Evolutionary conservation across 2,329 filamentous ascomycete genomes (phyloP), one percentile per base, ranked within the genome.

Genomic region (Colletotrichum sp.): DNA sequence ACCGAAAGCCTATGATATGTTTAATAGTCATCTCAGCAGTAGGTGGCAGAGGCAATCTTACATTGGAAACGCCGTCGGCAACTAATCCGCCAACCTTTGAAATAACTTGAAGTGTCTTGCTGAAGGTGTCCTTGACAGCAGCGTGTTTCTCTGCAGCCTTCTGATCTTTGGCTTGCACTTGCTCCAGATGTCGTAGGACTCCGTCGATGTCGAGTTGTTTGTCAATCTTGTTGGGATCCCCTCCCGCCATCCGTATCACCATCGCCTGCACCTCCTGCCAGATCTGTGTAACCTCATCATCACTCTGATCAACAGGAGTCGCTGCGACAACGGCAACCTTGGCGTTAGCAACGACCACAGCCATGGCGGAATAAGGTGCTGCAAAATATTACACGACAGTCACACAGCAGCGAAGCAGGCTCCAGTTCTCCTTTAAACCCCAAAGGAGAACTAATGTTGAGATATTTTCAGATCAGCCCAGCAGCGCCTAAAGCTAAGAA

Each of bases 31-130:
- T 62, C 44, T n/a, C 21, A 8, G 52, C 28, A 3, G 9, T 24
- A n/a, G 18, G 28, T 9, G 7, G 13, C 8, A 26, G 21, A 39
- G 15, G 8, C 16, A 12, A 21, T 30, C 64, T 55, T 71, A 80
- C 80, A 13, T 77, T 74, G 7, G 83, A 83, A 10, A 78, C 80
- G 15, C 80, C 82, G 44, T 80, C 77, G 2, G 81, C 78, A 21
- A 85, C 81, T 32, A 84, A 83, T 8, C 83, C 82, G 2, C 83
- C 83, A 24, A 85, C 79, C 6, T 80, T 83, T 52, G 81, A 79
- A 66, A 85, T 84, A 68, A 82, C 83, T 77, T 83, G 82, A 26
- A 84, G 67, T 4, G 83, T 84, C 44, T 76, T 80, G 59, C 67
- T 72, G n/a, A 84, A 78, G 10, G 81, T 76, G 10, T 68, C 75